These are phyloP conservation scores for Rhododendron williamsianum DNA, from an alignment of 148 eudicot species.

Conservation along the genomic window DNA sequence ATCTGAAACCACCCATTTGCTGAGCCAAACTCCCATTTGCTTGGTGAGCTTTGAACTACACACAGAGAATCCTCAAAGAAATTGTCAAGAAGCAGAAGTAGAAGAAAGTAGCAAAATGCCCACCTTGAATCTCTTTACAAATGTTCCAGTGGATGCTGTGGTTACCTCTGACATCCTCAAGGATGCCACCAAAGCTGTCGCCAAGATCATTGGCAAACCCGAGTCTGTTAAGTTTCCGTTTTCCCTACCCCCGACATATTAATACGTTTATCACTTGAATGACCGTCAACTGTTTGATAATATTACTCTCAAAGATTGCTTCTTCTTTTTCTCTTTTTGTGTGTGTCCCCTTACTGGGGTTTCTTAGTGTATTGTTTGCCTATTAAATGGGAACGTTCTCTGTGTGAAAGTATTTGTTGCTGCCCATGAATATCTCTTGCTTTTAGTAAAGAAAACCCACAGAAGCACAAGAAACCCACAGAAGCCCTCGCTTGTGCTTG, in stretches of 20 bases:
- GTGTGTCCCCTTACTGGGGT: not conserved
- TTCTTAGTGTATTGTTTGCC: not conserved
- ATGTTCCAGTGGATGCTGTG: slow-evolving; percentile 78
- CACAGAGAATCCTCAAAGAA: not conserved
- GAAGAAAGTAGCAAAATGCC: slow-evolving; percentile 52
- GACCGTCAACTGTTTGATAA: slow-evolving; percentile 32
- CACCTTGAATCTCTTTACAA: slow-evolving; percentile 77
- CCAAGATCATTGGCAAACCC: slow-evolving; percentile 88
- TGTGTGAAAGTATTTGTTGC: not conserved
- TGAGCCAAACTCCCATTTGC: not conserved
- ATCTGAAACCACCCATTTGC: not conserved
- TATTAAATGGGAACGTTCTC: not conserved
- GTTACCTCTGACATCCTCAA: slow-evolving; percentile 82
- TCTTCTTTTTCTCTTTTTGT: not conserved
- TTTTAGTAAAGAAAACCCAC: not conserved
- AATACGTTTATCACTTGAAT: not conserved
- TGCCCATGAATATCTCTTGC: not conserved
- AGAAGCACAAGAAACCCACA: not conserved
- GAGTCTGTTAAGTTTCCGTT: slow-evolving; percentile 48
- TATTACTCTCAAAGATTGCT: slow-evolving; percentile 10
- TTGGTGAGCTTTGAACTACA: not conserved
- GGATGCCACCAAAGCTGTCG: slow-evolving; percentile 91
- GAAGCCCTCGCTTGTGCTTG: not conserved
- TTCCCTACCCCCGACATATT: not conserved
- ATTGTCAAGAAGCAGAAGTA: not conserved